Evolutionary conservation across 345 rosid genomes (phyloP), one percentile per base, ranked within the genome.

Genomic region (Crucihimalaya himalaica): DNA sequence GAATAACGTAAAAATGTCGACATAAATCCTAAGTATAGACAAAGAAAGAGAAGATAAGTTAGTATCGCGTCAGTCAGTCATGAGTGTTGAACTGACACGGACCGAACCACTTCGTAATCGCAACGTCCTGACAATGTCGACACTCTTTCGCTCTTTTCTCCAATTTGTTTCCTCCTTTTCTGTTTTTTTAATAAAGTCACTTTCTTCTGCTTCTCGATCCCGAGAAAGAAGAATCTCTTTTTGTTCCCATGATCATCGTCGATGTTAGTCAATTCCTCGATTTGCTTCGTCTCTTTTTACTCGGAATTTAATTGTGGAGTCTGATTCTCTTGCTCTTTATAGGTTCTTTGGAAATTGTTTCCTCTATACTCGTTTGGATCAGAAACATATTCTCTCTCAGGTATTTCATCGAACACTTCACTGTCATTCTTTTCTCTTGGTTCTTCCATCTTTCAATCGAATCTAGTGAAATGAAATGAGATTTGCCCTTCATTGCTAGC

Each of bases 311-410:
- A 13, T 23, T 71, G 35, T 61, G 27, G n/a, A 16, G 8, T 72
- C 47, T 46, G 11, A 37, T 31, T 60, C 63, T 69, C 18, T 52
- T 56, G 39, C 3, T 50, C 14, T 32, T 65, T 13, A 8, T 47
- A 86, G 92, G 82, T 77, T 68, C 65, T 81, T 5, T 81, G 64
- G 82, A 82, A 62, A 63, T 57, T 77, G 72, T 52, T 73, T 56
- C 60, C 50, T 63, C 66, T 79, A 10, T 65, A 80, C 76, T 78
- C 61, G 25, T 75, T 81, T 50, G 43, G 79, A 82, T 75, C 86
- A 70, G 35, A 12, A 39, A 77, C 21, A 50, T 75, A 81, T 51
- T 11, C 86, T 50, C 68, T 83, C 61, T 73, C 87, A 21, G 91
- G 88, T 84, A 79, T 68, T 57, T 70, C 68, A 42, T 45, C 57